Percentiles rank a stretch among this genome's conserved stretches.
Evolutionary conservation across 1,139 yeast genomes (phyloP).

Genomic region (Williopsis jadinii): DNA sequence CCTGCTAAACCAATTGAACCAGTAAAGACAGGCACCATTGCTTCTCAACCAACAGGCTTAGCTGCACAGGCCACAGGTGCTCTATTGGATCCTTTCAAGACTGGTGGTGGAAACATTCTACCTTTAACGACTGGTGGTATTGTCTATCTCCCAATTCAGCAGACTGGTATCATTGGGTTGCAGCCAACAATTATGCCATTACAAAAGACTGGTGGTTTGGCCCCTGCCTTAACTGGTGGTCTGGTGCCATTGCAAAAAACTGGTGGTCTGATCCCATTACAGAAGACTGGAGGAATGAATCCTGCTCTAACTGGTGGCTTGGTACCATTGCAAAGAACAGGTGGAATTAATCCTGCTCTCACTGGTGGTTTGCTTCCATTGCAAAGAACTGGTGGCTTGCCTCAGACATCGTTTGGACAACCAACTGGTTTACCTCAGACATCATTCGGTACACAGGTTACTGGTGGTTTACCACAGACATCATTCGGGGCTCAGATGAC

Average conservation of each 20-base stretch:
- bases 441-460: conserved; percentile 29
- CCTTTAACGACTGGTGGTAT: conserved; percentile 32
- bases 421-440: conserved; percentile 28
- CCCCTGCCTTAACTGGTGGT: conserved; percentile 27
- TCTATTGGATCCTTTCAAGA: conserved; percentile 42
- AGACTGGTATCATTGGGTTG: conserved; percentile 23
- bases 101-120: conserved; percentile 38
- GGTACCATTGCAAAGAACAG: conserved; percentile 2
- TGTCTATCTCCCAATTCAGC: conserved; percentile 33
- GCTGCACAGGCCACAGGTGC: conserved; percentile 38
- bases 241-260: conserved; percentile 45
- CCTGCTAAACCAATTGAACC: conserved; percentile 36
- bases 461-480: conserved; percentile 21
- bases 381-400: conserved; percentile 4
- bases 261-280: conserved; percentile 27
- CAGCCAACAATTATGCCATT: conserved; percentile 25
- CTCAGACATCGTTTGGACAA: conserved; percentile 2
- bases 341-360: conserved; percentile 7
- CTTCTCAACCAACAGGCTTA: conserved; percentile 26
- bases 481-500: conserved; percentile 22
- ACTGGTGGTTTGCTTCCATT: conserved; percentile 31
- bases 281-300: conserved; percentile 24
- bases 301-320: conserved; percentile 27
- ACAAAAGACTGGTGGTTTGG: conserved; percentile 49
- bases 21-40: conserved; percentile 38